A percentile compares a stretch with the other conserved stretches of the same genome.
phyloP scores from a whole-genome alignment of 345 rosid genomes.

The Citropsis articulata region DNA sequence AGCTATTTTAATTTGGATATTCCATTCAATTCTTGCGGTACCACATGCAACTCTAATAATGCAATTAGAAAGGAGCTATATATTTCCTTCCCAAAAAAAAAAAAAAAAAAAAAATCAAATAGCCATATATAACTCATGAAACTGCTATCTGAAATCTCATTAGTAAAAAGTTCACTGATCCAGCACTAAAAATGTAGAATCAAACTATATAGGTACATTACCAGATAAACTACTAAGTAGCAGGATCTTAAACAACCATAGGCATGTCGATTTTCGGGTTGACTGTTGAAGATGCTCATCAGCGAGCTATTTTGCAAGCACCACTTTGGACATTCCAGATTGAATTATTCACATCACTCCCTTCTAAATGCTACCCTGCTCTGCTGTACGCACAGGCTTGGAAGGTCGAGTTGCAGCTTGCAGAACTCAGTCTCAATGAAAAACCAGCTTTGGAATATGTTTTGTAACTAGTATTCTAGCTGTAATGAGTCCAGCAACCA shows the following conservation, averaged over 20 bases:
- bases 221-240: neutral
- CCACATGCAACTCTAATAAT: neutral
- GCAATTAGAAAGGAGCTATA: neutral
- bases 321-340: neutral
- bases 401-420: neutral
- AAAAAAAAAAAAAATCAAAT: neutral
- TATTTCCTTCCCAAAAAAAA: too few relatives aligned
- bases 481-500: constrained; percentile 59
- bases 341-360: neutral
- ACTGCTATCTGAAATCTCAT: neutral
- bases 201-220: neutral
- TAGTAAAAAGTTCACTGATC: neutral
- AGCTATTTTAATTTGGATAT: neutral
- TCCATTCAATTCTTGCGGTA: neutral
- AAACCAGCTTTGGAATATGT: constrained; percentile 10
- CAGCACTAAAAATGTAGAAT: neutral
- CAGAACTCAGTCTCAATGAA: constrained; percentile 17
- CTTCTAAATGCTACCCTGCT: neutral
- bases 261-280: neutral
- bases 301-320: neutral
- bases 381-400: neutral
- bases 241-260: neutral
- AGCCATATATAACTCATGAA: neutral
- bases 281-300: neutral
- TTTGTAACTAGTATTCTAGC: constrained; percentile 36